Evolutionary conservation across 2,329 filamentous ascomycete genomes (phyloP).

Genomic region (Juglanconis sp.): DNA sequence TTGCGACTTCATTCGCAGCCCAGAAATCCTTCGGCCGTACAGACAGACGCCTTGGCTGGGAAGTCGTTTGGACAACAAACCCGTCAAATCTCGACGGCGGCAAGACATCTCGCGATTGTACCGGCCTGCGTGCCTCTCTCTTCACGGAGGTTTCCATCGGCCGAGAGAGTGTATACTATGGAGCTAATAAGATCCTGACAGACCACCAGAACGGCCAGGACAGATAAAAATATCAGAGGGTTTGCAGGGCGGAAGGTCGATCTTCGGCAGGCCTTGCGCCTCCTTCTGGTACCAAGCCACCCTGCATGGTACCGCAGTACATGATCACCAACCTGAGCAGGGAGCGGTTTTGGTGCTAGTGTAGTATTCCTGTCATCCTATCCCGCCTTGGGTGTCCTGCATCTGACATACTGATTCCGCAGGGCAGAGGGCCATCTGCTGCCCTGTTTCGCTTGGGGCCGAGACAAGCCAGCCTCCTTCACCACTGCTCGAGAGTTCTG

Average conservation of each 20-base stretch:
- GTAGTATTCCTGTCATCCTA: background rate
- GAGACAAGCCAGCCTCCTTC: slow-evolving; percentile 5
- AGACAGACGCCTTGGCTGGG: background rate
- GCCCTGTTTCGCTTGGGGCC: background rate
- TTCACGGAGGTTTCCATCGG: background rate
- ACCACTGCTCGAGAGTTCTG: slow-evolving; percentile 5
- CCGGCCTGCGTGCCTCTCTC: no score
- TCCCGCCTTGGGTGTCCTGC: slow-evolving; percentile 2
- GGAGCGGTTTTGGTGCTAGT: background rate
- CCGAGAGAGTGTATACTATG: background rate
- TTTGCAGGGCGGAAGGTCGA: slow-evolving; percentile 12
- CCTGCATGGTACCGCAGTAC: background rate
- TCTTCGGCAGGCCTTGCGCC: slow-evolving; percentile 13
- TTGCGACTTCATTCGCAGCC: background rate
- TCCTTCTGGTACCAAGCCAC: slow-evolving; percentile 7
- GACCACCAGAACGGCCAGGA: slow-evolving; percentile 9
- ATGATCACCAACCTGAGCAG: no score
- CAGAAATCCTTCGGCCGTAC: background rate
- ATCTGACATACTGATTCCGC: slow-evolving; percentile 11
- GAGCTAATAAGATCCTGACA: background rate
- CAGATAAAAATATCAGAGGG: slow-evolving; percentile 17
- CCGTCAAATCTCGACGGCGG: background rate
- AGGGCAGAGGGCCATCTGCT: slow-evolving; percentile 3
- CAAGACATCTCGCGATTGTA: no score
- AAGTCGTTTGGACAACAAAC: no score